Conservation (phyloP, 345 rosid species). For the Eutrema heterophyllum region DNA sequence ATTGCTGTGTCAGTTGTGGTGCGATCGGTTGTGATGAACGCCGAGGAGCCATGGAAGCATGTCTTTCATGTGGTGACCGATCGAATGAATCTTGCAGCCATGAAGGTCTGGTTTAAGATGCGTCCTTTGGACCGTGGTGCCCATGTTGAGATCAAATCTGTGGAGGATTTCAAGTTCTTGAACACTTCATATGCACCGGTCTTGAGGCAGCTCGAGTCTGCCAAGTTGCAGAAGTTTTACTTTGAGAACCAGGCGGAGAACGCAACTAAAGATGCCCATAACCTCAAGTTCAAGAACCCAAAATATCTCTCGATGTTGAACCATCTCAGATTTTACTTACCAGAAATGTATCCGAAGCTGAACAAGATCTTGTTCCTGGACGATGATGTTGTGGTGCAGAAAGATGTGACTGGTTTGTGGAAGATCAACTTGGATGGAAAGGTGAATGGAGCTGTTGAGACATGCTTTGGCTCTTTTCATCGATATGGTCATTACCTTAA, state of each 20-base stretch:
- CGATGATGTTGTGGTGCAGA: constrained; percentile 94
- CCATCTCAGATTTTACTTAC: constrained; percentile 83
- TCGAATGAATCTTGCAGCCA: constrained; percentile 78
- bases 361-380: constrained; percentile 80
- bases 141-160: constrained; percentile 65
- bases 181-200: constrained; percentile 69
- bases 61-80: constrained; percentile 87
- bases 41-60: constrained; percentile 72
- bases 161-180: constrained; percentile 66
- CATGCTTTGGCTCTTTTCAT: constrained; percentile 90
- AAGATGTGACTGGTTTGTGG: constrained; percentile 82
- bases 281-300: constrained; percentile 54
- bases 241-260: constrained; percentile 41
- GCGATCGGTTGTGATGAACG: constrained; percentile 74
- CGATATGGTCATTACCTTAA: constrained; percentile 72
- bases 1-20: constrained; percentile 93
- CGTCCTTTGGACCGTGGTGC: constrained; percentile 77
- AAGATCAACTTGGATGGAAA: constrained; percentile 78
- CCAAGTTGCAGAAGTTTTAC: constrained; percentile 53
- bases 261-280: constrained; percentile 37
- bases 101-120: constrained; percentile 98
- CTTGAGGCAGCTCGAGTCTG: constrained; percentile 65
- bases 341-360: constrained; percentile 84
- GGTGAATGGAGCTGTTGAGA: constrained; percentile 95
- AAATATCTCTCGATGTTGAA: constrained; percentile 62